Evolutionary conservation across 2,329 filamentous ascomycete species (phyloP).

Genomic region (Aspergillus ibericus): DNA sequence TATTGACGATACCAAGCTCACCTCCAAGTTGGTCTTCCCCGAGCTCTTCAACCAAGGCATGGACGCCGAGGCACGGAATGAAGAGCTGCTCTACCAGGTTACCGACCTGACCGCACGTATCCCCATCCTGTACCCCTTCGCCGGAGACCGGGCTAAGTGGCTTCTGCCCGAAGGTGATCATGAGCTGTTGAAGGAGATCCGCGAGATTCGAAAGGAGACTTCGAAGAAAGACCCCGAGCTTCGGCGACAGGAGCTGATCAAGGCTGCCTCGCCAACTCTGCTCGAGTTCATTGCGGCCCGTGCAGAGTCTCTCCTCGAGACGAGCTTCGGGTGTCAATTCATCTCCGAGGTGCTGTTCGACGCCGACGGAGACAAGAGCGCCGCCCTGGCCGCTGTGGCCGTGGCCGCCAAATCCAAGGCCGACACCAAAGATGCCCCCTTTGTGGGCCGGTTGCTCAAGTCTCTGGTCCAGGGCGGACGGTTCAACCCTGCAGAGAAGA

Average conservation of each 20-base stretch:
- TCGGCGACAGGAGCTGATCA: slow-evolving; percentile 73
- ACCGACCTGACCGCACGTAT: slow-evolving; percentile 55
- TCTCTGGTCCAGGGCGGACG: slow-evolving; percentile 84
- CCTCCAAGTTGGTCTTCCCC: slow-evolving; percentile 78
- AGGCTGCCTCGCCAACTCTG: slow-evolving; percentile 71
- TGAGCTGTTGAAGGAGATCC: slow-evolving; percentile 72
- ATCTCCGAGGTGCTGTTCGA: slow-evolving; percentile 79
- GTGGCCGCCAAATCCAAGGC: slow-evolving; percentile 43
- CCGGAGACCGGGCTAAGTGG: slow-evolving; percentile 61
- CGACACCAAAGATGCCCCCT: slow-evolving; percentile 61
- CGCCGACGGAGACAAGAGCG: slow-evolving; percentile 71
- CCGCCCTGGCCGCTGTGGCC: slow-evolving; percentile 68
- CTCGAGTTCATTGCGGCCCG: slow-evolving; percentile 70
- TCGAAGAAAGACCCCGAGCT: slow-evolving; percentile 87
- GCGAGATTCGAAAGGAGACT: slow-evolving; percentile 74
- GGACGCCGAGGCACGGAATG: slow-evolving; percentile 38
- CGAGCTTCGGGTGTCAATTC: slow-evolving; percentile 83
- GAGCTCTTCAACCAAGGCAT: slow-evolving; percentile 75
- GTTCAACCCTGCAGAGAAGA: slow-evolving; percentile 74
- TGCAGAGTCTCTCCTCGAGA: slow-evolving; percentile 67
- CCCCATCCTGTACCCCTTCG: slow-evolving; percentile 78
- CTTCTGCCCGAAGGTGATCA: slow-evolving; percentile 65
- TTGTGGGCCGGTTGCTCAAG: slow-evolving; percentile 82
- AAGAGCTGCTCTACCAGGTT: slow-evolving; percentile 46
- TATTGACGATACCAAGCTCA: slow-evolving; percentile 90